Evolutionary conservation across 2,329 filamentous ascomycete species (phyloP), one percentile per base, ranked within the genome.

Genomic region (Diaporthe destruens): DNA sequence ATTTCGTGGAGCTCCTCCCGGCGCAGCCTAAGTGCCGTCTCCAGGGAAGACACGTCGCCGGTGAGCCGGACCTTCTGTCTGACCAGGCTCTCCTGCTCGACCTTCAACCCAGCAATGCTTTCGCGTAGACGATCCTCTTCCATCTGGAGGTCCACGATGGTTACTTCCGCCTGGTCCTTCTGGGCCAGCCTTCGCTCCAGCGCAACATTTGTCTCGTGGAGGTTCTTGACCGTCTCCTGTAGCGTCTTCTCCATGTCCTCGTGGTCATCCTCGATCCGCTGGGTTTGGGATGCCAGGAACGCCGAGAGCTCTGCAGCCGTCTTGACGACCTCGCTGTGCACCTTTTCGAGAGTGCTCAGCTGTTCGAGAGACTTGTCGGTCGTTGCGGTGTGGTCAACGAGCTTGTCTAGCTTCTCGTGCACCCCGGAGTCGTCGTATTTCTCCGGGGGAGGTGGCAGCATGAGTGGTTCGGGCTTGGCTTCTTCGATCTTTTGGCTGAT

Each of bases 1-100:
- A 99, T 98, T 34, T 93, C 88, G 57, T 94, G 91, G 73, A 99
- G 90, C 83, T 98, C 96, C 77, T 98, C 96, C 56, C 94, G 93
- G 70, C 96, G 93, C 71, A 98, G 91, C 23, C 92, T 90, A 39
- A 98, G 88, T 0, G 96, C 96, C 11, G 94, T 98, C 80, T 98
- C 94, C 2, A 99, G 88, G 11, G 94, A 94, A 6, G 95, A 95
- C 0, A 99, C 92, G 76, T 99, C 95, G 32, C 94, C 94, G 12
- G 91, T 91, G 36, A 98, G 86, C 71, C 92, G 90, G 57, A 91
- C 91, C 85, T 95, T 98, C 78, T 97, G 93, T 72, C 91, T 88
- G 16, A 88, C 87, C 71, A 98, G 86, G 66, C 90, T 90, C 73
- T 98, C 94, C 74, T 94, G 91, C 79, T 96, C 94, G 0, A 85